Conservation (phyloP, 2,329 filamentous ascomycete genomes). For the Sarocladium kiliense region DNA sequence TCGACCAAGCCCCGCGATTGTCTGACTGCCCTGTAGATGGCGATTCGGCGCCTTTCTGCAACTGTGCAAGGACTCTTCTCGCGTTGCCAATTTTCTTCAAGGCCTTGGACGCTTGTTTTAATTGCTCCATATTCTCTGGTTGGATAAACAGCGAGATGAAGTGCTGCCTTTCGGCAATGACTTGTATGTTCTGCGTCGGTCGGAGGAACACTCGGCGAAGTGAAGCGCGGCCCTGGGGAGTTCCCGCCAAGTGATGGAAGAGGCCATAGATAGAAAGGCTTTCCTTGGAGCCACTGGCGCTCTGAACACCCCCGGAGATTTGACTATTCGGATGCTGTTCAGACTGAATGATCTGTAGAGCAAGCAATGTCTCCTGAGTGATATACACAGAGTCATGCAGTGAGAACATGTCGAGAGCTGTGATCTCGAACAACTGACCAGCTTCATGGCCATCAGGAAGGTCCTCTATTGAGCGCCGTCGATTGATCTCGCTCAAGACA, state of each 20-base stretch:
- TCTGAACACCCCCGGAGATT: conserved; percentile 51
- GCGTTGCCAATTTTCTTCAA: conserved; percentile 74
- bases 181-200: conserved; percentile 62
- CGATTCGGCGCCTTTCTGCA: conserved; percentile 71
- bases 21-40: conserved; percentile 45
- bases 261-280: conserved; percentile 79
- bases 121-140: conserved; percentile 57
- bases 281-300: conserved; percentile 63
- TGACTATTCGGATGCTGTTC: conserved; percentile 81
- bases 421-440: conserved; percentile 49
- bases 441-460: conserved; percentile 54
- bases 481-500: conserved; percentile 71
- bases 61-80: conserved; percentile 58
- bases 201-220: conserved; percentile 79
- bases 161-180: conserved; percentile 67
- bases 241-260: conserved; percentile 69
- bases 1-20: conserved; percentile 66
- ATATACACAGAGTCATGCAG: conserved; percentile 67
- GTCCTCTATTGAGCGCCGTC: conserved; percentile 51
- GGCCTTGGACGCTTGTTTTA: conserved; percentile 52
- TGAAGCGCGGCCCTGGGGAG: conserved; percentile 68
- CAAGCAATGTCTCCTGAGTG: conserved; percentile 72
- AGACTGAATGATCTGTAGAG: conserved; percentile 78
- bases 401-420: conserved; percentile 68
- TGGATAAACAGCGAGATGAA: conserved; percentile 63